phyloP scores from a whole-genome alignment of 2,329 filamentous ascomycete species.

The Diaporthe vexans region DNA sequence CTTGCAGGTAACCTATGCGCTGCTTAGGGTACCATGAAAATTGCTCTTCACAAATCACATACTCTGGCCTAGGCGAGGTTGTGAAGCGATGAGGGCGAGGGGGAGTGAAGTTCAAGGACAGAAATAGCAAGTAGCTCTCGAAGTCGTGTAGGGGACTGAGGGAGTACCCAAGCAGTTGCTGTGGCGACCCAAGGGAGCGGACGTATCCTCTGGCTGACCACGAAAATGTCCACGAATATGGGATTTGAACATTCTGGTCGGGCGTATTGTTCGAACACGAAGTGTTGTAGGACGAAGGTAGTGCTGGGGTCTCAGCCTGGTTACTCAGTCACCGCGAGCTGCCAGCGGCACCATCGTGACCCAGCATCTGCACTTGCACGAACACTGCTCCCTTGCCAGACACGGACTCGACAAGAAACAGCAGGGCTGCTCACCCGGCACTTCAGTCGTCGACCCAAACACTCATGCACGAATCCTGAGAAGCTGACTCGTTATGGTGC shows the following conservation, averaged over 20 bases:
- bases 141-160: not conserved
- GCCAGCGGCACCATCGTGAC: not conserved
- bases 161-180: not conserved
- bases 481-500: constrained; percentile 1
- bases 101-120: not conserved
- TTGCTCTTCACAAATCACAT: not conserved
- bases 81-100: not conserved
- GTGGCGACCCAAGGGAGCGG: not conserved
- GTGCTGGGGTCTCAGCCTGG: not conserved
- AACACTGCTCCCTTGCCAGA: not conserved
- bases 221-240: not conserved
- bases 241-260: not conserved
- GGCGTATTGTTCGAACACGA: not conserved
- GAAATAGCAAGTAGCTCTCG: not conserved
- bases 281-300: not conserved
- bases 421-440: not conserved
- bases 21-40: not conserved
- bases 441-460: not conserved
- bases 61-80: not conserved
- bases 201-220: too few species aligned
- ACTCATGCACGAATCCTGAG: not conserved
- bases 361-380: not conserved
- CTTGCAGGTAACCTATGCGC: not conserved
- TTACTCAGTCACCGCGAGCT: not conserved
- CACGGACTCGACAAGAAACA: not conserved